phyloP scores from a whole-genome alignment of 345 rosid genomes.

The Euphorbia pulcherrima region DNA sequence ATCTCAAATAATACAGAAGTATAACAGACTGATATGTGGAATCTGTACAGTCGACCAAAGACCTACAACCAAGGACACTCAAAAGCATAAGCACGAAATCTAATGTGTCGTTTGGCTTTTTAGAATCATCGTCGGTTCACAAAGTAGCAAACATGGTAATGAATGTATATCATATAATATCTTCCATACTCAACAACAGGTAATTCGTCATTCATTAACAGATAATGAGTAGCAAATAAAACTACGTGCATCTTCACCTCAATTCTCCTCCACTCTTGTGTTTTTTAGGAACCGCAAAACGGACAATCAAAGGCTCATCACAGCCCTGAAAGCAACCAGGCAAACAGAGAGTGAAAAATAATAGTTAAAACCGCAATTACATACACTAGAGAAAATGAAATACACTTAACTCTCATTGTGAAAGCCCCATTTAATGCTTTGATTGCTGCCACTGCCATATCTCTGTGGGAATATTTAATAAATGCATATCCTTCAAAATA shows the following conservation, averaged over 20 bases:
- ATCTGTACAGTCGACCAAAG: not conserved
- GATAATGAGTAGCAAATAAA: conserved; percentile 1
- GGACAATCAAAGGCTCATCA: conserved; percentile 71
- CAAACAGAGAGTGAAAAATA: conserved; percentile 12
- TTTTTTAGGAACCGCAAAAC: conserved; percentile 76
- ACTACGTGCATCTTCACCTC: conserved; percentile 38
- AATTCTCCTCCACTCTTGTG: conserved; percentile 52
- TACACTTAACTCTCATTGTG: conserved; percentile 60
- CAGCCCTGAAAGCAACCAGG: conserved; percentile 54
- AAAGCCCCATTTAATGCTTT: conserved; percentile 65
- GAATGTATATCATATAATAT: not conserved
- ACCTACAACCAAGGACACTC: not conserved
- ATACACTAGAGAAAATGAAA: conserved; percentile 9
- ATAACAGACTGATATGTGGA: not conserved
- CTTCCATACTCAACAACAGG: conserved; percentile 2
- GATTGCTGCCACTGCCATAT: conserved; percentile 86
- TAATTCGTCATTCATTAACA: conserved; percentile 2
- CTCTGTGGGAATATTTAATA: conserved; percentile 62
- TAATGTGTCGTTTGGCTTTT: not conserved
- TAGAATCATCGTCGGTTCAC: not conserved
- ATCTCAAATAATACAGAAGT: not conserved
- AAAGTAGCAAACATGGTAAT: not conserved
- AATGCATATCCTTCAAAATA: conserved; percentile 71
- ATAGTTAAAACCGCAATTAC: conserved; percentile 14
- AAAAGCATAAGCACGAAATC: conserved; percentile 6